Evolutionary conservation across 2,329 filamentous ascomycete species (phyloP).

Genomic region (Stagonosporopsis vannaccii): DNA sequence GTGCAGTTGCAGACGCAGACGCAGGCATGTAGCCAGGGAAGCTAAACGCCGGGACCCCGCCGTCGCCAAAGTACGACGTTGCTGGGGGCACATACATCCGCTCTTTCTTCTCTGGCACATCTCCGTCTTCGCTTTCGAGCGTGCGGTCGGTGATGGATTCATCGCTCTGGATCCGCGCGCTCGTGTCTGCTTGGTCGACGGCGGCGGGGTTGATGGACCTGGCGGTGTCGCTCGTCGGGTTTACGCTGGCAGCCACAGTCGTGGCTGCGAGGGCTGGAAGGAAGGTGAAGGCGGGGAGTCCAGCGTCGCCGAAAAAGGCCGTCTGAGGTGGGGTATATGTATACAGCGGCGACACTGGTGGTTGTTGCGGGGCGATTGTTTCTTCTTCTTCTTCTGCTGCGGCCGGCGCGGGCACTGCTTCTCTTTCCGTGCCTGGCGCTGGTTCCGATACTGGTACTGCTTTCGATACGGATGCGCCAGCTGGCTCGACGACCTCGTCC

Average conservation of each 20-base stretch:
- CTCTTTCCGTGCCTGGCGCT: too few species aligned
- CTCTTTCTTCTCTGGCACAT: neutral
- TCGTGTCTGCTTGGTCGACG: neutral
- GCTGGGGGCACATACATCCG: too few species aligned
- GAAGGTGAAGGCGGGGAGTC: slow-evolving; percentile 3
- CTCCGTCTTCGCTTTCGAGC: neutral
- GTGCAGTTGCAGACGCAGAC: neutral
- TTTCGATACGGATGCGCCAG: neutral
- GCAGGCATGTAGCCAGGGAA: neutral
- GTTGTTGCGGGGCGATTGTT: neutral
- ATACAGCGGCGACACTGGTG: neutral
- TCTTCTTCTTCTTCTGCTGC: neutral
- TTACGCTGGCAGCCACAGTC: neutral
- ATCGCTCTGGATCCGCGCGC: neutral
- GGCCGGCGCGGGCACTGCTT: too few species aligned
- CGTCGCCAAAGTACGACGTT: slow-evolving; percentile 10
- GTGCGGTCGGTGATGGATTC: neutral
- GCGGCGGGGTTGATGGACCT: neutral
- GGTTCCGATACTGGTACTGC: too few species aligned
- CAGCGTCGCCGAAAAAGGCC: slow-evolving; percentile 3
- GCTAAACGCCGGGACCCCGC: slow-evolving; percentile 3
- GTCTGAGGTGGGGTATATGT: neutral
- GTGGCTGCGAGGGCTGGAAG: neutral
- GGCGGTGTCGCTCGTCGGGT: neutral
- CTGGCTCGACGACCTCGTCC: neutral